Base-by-base conservation (phyloP, 257 asterid genomes). In the Nicotiana sylvestris region DNA sequence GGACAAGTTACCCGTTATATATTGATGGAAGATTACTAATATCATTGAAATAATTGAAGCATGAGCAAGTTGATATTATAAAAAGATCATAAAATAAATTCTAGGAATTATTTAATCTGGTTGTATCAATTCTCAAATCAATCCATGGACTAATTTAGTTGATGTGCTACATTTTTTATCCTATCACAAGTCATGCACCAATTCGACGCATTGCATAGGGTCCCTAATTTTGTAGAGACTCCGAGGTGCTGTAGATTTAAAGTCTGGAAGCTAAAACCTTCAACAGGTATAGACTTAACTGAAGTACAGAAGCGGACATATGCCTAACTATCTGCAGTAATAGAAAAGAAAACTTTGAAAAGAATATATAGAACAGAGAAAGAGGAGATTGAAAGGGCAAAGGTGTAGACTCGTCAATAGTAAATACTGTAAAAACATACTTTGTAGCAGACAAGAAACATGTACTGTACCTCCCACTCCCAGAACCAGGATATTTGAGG, bases 251-350 rank as follows among this genome's bases (percentile, higher is more conserved):
- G 21, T 21, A 21, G 21, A 21, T 21, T 21, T 21, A 29, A 29
- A 29, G 30, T 29, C 1, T 29, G 2, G 2, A 29, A 29, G 30
- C 30, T 29, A 29, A 29, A 29, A 29, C 2, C 1, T 29, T 29
- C 30, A 29, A 29, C 2, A 29, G 30, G 2, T 2, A 29, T 1
- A 29, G 98, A 92, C 2, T 32, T 35, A 77, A 96, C 88, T 6
- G 98, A 96, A 53, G 98, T 94, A 98, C 98, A 96, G 85, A 96
- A 94, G 84, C 80, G 4, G 97, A 85, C 97, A 96, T 96, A 46
- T 72, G 43, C 76, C 72, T 93, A 9, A 96, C 94, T 67, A 82
- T 85, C 98, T 95, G 90, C 46, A 85, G n/a, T 27, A 72, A 62
- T 13, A 5, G 60, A 66, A 46, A 27, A 49, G 15, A 43, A 61